Base-by-base conservation (phyloP, 495 filamentous ascomycete genomes). In the Podospora comata region DNA sequence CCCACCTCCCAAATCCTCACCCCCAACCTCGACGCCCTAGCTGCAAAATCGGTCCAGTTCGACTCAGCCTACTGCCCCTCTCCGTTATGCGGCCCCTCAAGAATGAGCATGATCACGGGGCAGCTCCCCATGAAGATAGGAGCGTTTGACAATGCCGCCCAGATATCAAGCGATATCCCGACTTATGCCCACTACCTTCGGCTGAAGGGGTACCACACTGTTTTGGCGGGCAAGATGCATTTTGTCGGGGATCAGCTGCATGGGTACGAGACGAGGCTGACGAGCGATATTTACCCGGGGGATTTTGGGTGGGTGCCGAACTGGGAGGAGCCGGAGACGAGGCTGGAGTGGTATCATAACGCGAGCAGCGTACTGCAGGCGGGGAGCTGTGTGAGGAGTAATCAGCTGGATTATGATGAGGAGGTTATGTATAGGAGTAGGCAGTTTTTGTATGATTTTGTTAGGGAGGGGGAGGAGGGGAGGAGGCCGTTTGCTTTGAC, bases 351-450 rank as follows among this genome's bases (percentile, higher is more conserved):
- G 88, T 96, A 94, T 72, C 92, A 97, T 81, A 96, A 95, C 79
- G 92, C 92, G 78, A 90, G 89, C 66, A 95, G 92, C 9, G 92
- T 97, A 69, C 81, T 92, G 76, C 91, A 97, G 73, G 92, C 92
- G 1, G 92, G 92, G 9, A 83, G 86, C 3, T 93, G 92, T 65
- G 86, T 95, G 32, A 85, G 92, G 67, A 92, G 90, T 72, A 97
- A 97, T 80, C 92, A 97, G 80, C 85, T 97, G n/a, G 92, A 97
- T 73, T 97, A 92, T 70, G 92, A 97, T 71, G 92, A 95, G 79
- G 92, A 97, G 77, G 92, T 95, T 71, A 92, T 95, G 85, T 92
- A 92, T 78, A 89, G 87, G 79, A 86, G 89, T 6, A 88, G 84
- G 44, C 92, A 94, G 77, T 97, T 92, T 74, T 81, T 97, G 48